Conservation (phyloP, 441 rosid species). For the Gossypium schwendimanii region DNA sequence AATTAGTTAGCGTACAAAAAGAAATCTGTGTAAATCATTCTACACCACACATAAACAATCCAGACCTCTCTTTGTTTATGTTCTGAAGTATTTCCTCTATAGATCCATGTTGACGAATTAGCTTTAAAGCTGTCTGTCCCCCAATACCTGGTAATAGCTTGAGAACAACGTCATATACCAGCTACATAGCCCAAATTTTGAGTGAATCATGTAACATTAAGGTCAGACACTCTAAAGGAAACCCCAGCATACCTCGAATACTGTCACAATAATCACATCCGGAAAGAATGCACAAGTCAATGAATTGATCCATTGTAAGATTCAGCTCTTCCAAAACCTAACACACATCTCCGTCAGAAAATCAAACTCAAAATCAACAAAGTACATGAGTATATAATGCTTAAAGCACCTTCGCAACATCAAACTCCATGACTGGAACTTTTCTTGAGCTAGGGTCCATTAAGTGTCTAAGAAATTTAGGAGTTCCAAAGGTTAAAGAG, state of each 20-base stretch:
- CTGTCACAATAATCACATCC: conserved; percentile 98
- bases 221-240: background rate
- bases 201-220: background rate
- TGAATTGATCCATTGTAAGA: conserved; percentile 89
- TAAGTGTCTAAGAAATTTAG: conserved; percentile 89
- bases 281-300: conserved; percentile 91
- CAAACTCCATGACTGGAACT: conserved; percentile 94
- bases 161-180: background rate
- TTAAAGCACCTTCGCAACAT: conserved; percentile 55
- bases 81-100: conserved; percentile 78
- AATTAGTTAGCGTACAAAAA: background rate
- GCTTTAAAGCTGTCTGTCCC: conserved; percentile 87
- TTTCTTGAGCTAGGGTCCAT: conserved; percentile 99
- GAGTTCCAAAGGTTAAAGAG: conserved; percentile 90
- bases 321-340: conserved; percentile 85
- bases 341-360: conserved; percentile 14
- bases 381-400: background rate
- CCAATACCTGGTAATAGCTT: conserved; percentile 65
- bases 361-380: conserved; percentile 1
- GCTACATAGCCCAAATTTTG: background rate
- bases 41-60: background rate
- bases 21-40: background rate
- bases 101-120: conserved; percentile 86
- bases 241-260: conserved; percentile 61
- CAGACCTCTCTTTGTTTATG: conserved; percentile 74